These are phyloP conservation scores for Lepidopterella palustris DNA, from an alignment of 495 filamentous ascomycete species.

Conservation along the genomic window DNA sequence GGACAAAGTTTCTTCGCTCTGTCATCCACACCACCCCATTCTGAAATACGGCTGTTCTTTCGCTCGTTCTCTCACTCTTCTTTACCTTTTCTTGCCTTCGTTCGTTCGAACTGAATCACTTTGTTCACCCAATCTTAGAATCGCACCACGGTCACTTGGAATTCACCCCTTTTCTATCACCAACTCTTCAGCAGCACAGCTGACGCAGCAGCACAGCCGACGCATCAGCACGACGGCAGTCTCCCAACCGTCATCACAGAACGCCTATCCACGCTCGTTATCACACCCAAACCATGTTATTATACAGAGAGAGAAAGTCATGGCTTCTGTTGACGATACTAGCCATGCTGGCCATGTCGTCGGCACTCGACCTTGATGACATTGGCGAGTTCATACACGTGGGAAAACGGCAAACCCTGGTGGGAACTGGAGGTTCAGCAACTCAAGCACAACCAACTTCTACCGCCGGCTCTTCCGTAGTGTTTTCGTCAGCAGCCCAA, in stretches of 20 bases:
- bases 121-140: background rate
- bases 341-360: conserved; percentile 16
- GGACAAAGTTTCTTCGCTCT: background rate
- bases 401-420: conserved; percentile 13
- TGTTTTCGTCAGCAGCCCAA: background rate
- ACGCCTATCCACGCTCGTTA: conserved; percentile 1
- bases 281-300: conserved; percentile 16
- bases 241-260: background rate
- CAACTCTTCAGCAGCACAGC: conserved; percentile 6
- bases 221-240: background rate
- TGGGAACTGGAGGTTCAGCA: conserved; percentile 15
- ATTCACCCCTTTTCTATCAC: background rate
- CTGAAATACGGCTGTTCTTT: background rate
- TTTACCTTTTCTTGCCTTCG: background rate
- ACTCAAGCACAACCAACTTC: background rate
- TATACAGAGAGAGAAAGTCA: conserved; percentile 20
- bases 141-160: background rate
- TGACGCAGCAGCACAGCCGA: conserved; percentile 6
- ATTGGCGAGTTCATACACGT: conserved; percentile 19
- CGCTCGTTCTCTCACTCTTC: background rate
- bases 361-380: conserved; percentile 25
- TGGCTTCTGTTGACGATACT: conserved; percentile 24
- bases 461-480: background rate
- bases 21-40: background rate
- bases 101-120: background rate